These are phyloP conservation scores for Sabuloglossum arenarium DNA, from an alignment of 495 filamentous ascomycete genomes.

Conservation along the genomic window DNA sequence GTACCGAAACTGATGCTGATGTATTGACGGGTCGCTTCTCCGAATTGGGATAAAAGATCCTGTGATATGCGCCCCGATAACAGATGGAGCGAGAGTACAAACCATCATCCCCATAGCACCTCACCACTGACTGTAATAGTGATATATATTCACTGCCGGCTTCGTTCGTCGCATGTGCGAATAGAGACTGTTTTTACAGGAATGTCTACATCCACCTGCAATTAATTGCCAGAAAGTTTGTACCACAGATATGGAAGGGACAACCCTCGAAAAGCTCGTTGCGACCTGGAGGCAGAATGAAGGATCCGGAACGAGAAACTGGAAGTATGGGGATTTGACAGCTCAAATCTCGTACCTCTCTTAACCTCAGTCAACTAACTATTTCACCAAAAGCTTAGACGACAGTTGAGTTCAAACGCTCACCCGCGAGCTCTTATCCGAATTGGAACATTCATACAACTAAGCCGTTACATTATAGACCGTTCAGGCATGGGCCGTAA, in stretches of 20 bases:
- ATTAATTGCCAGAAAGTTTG: neutral
- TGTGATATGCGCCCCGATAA: neutral
- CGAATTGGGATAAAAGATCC: neutral
- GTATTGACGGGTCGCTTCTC: neutral
- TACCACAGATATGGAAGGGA: neutral
- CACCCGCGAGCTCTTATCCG: neutral
- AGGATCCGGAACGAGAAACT: neutral
- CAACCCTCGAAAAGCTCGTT: neutral
- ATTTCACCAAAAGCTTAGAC: neutral
- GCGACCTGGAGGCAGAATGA: neutral
- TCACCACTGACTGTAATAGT: neutral
- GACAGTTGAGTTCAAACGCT: neutral
- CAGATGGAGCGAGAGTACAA: too few species aligned
- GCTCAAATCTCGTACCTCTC: neutral
- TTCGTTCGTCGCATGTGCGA: neutral
- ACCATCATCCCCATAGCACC: neutral
- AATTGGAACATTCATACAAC: slow-evolving; percentile 1
- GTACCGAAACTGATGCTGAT: neutral
- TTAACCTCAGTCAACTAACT: neutral
- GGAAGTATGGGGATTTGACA: neutral
- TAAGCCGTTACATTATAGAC: slow-evolving; percentile 4
- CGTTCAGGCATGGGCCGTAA: slow-evolving; percentile 4
- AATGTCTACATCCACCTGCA: neutral
- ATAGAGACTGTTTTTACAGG: neutral
- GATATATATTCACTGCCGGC: neutral